A percentile compares a stretch with the other conserved stretches of the same genome.
Conservation (phyloP, 2,329 filamentous ascomycete species). For the Curvularia eragrostidis region DNA sequence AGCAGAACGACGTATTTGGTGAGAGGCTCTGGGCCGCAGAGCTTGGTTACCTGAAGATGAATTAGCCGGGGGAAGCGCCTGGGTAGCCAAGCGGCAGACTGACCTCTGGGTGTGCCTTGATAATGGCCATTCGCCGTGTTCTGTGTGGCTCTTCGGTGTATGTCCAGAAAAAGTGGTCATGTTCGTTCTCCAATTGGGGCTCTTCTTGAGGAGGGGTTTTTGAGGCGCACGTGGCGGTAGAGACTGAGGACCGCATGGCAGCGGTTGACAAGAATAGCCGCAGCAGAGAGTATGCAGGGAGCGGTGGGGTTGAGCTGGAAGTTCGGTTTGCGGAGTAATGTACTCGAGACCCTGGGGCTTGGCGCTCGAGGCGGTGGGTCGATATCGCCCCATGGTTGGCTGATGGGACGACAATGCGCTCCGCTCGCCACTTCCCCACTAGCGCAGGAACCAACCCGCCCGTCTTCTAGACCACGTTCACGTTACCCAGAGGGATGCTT, state of each 20-base stretch:
- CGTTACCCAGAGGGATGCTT: neutral
- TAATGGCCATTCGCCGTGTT: conserved; percentile 88
- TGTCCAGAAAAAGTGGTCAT: conserved; percentile 90
- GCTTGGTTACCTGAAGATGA: conserved; percentile 78
- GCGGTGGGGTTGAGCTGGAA: conserved; percentile 14
- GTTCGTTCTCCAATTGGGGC: conserved; percentile 29
- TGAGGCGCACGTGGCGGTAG: conserved; percentile 42
- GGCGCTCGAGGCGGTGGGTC: conserved; percentile 17
- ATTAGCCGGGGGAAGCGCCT: neutral
- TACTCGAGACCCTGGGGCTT: conserved; percentile 11
- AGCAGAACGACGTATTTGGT: conserved; percentile 90
- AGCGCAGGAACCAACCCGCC: conserved; percentile 10
- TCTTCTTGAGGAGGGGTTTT: conserved; percentile 30
- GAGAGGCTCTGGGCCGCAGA: conserved; percentile 93
- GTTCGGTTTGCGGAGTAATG: conserved; percentile 16
- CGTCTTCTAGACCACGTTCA: conserved; percentile 3
- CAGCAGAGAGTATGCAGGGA: conserved; percentile 3
- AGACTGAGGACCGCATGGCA: conserved; percentile 48
- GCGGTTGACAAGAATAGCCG: conserved; percentile 11
- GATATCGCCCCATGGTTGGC: conserved; percentile 16
- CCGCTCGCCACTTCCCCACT: conserved; percentile 10
- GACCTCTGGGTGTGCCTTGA: conserved; percentile 97
- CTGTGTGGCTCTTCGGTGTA: conserved; percentile 98
- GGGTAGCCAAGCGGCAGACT: neutral
- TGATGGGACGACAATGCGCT: conserved; percentile 1